Evolutionary conservation across 176 grass and related monocot species (phyloP), one percentile per base, ranked within the genome.

Genomic region (Rhipidocladum racemiflorum): DNA sequence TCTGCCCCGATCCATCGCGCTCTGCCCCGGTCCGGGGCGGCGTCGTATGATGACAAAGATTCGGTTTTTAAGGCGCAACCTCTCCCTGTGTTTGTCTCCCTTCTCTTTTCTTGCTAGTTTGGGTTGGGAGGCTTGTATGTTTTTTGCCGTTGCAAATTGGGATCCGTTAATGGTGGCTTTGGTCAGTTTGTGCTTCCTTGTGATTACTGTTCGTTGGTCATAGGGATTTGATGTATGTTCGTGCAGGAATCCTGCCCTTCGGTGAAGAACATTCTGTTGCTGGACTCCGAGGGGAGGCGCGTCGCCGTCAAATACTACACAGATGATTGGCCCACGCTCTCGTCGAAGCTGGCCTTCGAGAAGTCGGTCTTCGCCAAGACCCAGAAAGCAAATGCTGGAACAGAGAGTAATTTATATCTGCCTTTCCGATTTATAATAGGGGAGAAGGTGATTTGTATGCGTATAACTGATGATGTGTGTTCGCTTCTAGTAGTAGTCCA

Each of bases 271-370:
- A 91, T 93, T 59, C 86, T 93, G 54, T 55, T 97, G 69, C 91
- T 97, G 30, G 94, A 97, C 85, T 93, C 94, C 4, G 94, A 97
- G 87, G 91, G 94, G 48, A 97, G 91, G 68, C 94, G 94, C 76
- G 91, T 97, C 24, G 94, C 88, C 75, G 88, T 97, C 18, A 97
- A 97, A 83, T 97, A 97, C 86, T 97, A 91, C 86, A 91, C 86
- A 60, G 88, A 97, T 77, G 94, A 93, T 57, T 97, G 91, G 91
- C 88, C 91, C 46, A 82, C 87, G 6, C 86, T 89, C 35, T 87
- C 94, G 9, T 83, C 88, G 35, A 97, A 97, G 85, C 76, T 93
- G 59, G 86, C 91, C 64, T 97, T 97, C 76, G 94, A 97, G 88
- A 97, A 93, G 68, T 93, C 94, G 66, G 88, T 97, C n/a, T 97